Evolutionary conservation across 129 eudicot genomes (phyloP).

Genomic region (Artemisia tridentata): DNA sequence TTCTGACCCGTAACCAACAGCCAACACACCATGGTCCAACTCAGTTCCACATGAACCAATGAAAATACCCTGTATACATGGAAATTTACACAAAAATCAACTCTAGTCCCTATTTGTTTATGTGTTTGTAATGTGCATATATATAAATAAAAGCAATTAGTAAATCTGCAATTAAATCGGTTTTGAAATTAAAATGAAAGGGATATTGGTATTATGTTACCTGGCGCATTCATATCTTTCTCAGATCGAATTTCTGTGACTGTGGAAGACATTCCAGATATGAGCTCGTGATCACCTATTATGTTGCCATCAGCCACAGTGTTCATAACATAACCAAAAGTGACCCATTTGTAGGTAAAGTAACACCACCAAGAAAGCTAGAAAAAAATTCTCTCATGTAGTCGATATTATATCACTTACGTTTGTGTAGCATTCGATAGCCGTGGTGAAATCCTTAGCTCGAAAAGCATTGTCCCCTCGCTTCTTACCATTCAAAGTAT

Average conservation of each 20-base stretch:
- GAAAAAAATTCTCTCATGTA: background rate
- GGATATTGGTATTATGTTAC: no score
- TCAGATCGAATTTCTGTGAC: no score
- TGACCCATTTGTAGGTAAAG: background rate
- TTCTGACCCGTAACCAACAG: no score
- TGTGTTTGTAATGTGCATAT: background rate
- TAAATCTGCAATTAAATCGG: no score
- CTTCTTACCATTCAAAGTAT: constrained; percentile 69
- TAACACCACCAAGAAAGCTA: background rate
- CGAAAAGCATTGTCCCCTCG: constrained; percentile 82
- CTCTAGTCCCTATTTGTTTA: background rate
- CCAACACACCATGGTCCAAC: constrained; percentile 85
- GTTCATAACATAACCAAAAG: background rate
- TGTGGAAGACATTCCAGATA: no score
- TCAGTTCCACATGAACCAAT: constrained; percentile 71
- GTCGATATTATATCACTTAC: constrained; percentile 28
- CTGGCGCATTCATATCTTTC: no score
- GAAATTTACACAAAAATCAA: background rate
- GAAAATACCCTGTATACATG: constrained; percentile 59
- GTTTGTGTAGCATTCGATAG: constrained; percentile 68
- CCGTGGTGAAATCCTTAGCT: constrained; percentile 67
- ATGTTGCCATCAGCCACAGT: no score
- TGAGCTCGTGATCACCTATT: no score
- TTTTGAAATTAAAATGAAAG: no score
- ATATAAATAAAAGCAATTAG: no score